Conservation (phyloP, 495 filamentous ascomycete genomes). For the Penicillium chermesinum region DNA sequence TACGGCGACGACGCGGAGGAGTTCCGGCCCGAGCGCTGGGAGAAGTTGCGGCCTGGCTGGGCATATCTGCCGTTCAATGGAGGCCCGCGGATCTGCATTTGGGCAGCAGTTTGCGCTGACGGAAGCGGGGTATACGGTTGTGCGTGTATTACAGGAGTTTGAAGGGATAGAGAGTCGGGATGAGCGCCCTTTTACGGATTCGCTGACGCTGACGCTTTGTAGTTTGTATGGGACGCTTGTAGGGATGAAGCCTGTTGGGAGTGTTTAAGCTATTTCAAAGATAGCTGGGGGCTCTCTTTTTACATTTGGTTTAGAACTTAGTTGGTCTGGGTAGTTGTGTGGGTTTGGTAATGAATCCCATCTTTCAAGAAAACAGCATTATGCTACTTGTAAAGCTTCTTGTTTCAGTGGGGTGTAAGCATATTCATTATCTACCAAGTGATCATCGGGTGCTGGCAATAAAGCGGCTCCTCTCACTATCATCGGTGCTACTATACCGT, state of each 20-base stretch:
- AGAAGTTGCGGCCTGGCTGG: constrained; percentile 6
- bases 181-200: not conserved
- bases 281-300: too few relatives aligned
- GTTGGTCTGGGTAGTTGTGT: too few relatives aligned
- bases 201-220: not conserved
- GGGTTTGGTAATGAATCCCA: too few relatives aligned
- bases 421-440: too few relatives aligned
- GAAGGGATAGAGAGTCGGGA: constrained; percentile 43
- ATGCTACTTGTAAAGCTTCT: too few relatives aligned
- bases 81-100: constrained; percentile 45
- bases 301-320: too few relatives aligned
- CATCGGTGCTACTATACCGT: too few relatives aligned
- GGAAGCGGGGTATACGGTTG: constrained; percentile 47
- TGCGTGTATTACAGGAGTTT: constrained; percentile 51
- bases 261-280: not conserved
- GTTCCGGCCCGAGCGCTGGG: constrained; percentile 48
- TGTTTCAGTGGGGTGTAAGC: too few relatives aligned
- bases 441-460: too few relatives aligned
- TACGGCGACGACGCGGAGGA: constrained; percentile 42
- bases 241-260: not conserved
- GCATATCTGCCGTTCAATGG: constrained; percentile 56
- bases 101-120: constrained; percentile 53
- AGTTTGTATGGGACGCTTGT: not conserved
- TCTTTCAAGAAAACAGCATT: too few relatives aligned
- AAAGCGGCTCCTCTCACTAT: too few relatives aligned